Evolutionary conservation across 2,329 filamentous ascomycete genomes (phyloP).

Genomic region (Fusarium lyarnte): DNA sequence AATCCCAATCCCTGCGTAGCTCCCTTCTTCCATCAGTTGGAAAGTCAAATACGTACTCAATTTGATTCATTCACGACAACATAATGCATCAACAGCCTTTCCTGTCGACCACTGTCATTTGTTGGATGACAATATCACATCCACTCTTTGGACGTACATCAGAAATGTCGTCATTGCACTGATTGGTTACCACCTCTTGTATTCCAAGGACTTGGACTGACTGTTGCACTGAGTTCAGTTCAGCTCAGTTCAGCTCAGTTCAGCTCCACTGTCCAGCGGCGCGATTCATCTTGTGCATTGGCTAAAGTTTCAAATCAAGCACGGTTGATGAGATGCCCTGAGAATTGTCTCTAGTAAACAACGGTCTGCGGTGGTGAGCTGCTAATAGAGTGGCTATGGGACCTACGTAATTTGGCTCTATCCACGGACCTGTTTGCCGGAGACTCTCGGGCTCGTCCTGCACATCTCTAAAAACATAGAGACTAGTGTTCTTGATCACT

Average conservation of each 20-base stretch:
- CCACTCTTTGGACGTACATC: neutral
- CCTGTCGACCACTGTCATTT: neutral
- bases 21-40: neutral
- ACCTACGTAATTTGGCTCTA: conserved; percentile 14
- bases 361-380: neutral
- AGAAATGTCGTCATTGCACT: conserved; percentile 12
- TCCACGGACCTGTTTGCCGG: neutral
- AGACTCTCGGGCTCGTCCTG: neutral
- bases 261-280: neutral
- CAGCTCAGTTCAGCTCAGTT: conserved; percentile 3
- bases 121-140: conserved; percentile 4
- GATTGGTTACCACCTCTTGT: conserved; percentile 17
- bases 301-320: conserved; percentile 16
- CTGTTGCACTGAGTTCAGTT: conserved; percentile 10
- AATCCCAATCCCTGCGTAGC: conserved; percentile 15
- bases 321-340: conserved; percentile 20
- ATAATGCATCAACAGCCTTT: neutral
- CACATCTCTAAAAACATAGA: neutral
- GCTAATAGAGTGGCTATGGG: conserved; percentile 11
- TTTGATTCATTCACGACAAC: conserved; percentile 15
- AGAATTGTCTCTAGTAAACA: conserved; percentile 7
- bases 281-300: neutral
- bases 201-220: conserved; percentile 4
- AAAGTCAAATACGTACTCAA: neutral
- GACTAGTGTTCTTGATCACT: neutral